Evolutionary conservation across 1,284 basidiomycete genomes (phyloP).

Genomic region (Exobasidium rhododendri): DNA sequence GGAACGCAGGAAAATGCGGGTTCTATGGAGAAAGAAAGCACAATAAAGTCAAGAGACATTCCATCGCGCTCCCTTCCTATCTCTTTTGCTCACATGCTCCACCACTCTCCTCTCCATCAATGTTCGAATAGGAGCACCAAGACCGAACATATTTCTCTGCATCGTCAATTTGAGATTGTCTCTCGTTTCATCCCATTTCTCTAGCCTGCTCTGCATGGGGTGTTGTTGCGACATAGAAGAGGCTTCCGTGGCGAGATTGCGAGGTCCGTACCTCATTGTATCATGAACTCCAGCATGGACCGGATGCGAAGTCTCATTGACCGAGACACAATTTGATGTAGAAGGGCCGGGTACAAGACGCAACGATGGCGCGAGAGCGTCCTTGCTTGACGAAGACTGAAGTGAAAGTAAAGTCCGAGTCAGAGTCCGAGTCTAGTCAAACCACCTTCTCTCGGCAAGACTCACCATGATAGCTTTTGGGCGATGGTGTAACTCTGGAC

Average conservation of each 20-base stretch:
- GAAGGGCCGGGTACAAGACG: constrained; percentile 18
- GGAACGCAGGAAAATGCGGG: constrained; percentile 28
- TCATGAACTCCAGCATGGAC: constrained; percentile 49
- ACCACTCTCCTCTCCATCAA: constrained; percentile 93
- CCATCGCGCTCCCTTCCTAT: not conserved
- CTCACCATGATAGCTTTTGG: too few species aligned
- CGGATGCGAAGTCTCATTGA: constrained; percentile 37
- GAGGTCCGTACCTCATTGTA: constrained; percentile 45
- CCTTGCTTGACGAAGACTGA: constrained; percentile 4
- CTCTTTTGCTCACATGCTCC: constrained; percentile 62
- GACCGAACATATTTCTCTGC: constrained; percentile 77
- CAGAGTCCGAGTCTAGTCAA: too few species aligned
- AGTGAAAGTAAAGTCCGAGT: too few species aligned
- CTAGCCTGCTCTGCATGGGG: constrained; percentile 49
- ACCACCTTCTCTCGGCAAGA: too few species aligned
- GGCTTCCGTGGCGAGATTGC: constrained; percentile 36
- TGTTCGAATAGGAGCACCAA: constrained; percentile 80
- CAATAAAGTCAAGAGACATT: constrained; percentile 3
- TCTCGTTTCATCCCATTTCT: constrained; percentile 80
- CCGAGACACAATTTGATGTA: constrained; percentile 12
- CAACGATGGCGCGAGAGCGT: constrained; percentile 9
- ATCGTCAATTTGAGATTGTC: constrained; percentile 80
- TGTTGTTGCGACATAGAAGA: constrained; percentile 30
- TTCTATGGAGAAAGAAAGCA: constrained; percentile 16
- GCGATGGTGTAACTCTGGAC: too few species aligned